Conservation (phyloP, 352 stramenopile species). For the Phytophthora multivora region DNA sequence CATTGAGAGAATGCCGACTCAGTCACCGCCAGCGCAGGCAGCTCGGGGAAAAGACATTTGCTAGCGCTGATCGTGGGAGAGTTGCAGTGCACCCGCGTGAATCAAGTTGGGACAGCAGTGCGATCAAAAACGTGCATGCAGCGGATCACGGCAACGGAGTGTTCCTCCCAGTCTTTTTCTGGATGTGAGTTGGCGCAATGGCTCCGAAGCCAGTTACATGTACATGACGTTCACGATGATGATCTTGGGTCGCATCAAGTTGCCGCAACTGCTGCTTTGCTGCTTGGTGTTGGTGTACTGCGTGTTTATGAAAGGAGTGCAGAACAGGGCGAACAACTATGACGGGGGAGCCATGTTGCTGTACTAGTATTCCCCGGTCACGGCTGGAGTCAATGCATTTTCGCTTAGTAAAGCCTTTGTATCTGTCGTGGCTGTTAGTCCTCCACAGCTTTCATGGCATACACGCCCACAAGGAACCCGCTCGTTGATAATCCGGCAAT, state of each 20-base stretch:
- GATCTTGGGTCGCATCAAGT: not conserved
- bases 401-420: no score
- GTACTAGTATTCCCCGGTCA: no score
- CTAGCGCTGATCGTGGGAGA: constrained; percentile 12
- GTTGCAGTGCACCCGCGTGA: constrained; percentile 24
- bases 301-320: no score
- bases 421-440: constrained; percentile 4
- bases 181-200: not conserved
- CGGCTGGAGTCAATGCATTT: no score
- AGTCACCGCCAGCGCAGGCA: not conserved
- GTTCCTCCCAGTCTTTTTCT: not conserved
- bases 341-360: no score
- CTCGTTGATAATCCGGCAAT: constrained; percentile 37
- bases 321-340: no score
- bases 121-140: constrained; percentile 22
- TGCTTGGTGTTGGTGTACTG: no score
- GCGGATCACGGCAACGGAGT: not conserved
- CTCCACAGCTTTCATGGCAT: constrained; percentile 36
- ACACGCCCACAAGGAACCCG: constrained; percentile 48
- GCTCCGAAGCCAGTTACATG: no score
- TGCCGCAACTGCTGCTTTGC: not conserved
- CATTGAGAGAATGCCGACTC: not conserved
- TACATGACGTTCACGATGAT: not conserved
- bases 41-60: not conserved
- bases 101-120: constrained; percentile 30